phyloP scores from a whole-genome alignment of 305 asterid species.

The Euphrasia arctica region DNA sequence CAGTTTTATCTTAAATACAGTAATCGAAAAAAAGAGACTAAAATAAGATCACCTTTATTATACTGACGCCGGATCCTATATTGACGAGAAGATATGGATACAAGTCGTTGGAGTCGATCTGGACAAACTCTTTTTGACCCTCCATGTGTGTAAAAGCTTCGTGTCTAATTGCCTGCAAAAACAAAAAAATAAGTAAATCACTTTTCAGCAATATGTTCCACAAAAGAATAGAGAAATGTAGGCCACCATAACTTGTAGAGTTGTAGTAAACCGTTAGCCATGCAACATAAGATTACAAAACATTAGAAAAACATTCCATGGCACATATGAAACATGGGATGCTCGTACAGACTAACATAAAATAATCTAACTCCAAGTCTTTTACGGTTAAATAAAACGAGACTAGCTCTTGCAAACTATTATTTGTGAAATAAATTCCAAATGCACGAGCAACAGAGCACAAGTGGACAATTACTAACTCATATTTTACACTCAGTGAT shows the following conservation, averaged over 20 bases:
- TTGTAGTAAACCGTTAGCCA: background rate
- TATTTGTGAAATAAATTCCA: background rate
- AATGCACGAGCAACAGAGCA: no score
- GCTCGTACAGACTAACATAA: background rate
- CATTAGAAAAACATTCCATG: background rate
- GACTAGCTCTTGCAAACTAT: background rate
- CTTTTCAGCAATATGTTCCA: slow-evolving; percentile 17
- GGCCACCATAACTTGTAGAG: no score
- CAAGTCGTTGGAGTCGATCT: slow-evolving; percentile 88
- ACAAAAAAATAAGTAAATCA: slow-evolving; percentile 15
- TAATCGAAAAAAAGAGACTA: slow-evolving; percentile 16
- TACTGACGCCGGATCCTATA: slow-evolving; percentile 99
- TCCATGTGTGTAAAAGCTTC: slow-evolving; percentile 98
- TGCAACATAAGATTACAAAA: slow-evolving; percentile 2
- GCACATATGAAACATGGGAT: background rate
- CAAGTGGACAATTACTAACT: no score
- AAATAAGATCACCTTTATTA: slow-evolving; percentile 67
- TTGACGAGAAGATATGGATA: slow-evolving; percentile 96
- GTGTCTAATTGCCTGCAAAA: slow-evolving; percentile 87
- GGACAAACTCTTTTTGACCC: slow-evolving; percentile 93
- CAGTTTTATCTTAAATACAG: slow-evolving; percentile 7
- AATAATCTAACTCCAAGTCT: background rate
- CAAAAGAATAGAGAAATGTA: background rate
- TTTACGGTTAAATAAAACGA: background rate
- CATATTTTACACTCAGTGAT: no score